Evolutionary conservation across 2,329 filamentous ascomycete genomes (phyloP), one percentile per base, ranked within the genome.

Genomic region (Botrytis deweyae): DNA sequence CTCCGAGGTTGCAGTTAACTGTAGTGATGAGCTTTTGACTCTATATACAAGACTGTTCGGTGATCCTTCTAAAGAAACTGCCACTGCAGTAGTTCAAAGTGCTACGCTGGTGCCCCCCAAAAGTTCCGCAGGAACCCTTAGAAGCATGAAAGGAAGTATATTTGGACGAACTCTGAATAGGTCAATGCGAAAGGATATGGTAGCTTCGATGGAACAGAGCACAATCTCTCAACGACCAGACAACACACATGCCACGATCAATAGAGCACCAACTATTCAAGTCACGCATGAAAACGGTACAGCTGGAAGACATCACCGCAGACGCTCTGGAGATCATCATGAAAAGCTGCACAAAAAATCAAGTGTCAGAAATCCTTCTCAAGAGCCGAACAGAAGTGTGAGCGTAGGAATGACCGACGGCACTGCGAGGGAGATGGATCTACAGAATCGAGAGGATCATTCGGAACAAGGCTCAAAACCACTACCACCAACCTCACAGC

Each of bases 21-120:
- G 92, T 75, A 95, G 93, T 80, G 90, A 93, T 76, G 94, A 98
- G 82, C 86, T 99, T 58, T 84, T 99, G 33, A 90, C 90, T 25
- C 85, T 98, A 0, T 99, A 96, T 80, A 88, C 90, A 4, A 88
- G 92, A 75, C 85, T 99, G 0, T 98, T 97, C 81, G 92, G 92
- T 10, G 88, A 90, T 67, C 83, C 89, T 16, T 83, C 86, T 76
- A 82, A 83, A 40, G 75, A 77, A 46, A n/a, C 38, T 52, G 29
- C 61, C 36, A 42, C 64, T 42, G 14, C 42, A 38, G 25, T 62
- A 42, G 42, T 40, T 52, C 70, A 67, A 29, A 42, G 12, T 18
- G 40, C 33, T 52, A 33, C 70, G 8, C 25, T 69, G 22, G 52
- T 59, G 33, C 87, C 88, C 8, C 91, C 92, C 5, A 91, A 90